A percentile compares a stretch with the other conserved stretches of the same genome.
Evolutionary conservation across 2,329 filamentous ascomycete genomes (phyloP).

Genomic region (Aspergillus quadrilineatus): DNA sequence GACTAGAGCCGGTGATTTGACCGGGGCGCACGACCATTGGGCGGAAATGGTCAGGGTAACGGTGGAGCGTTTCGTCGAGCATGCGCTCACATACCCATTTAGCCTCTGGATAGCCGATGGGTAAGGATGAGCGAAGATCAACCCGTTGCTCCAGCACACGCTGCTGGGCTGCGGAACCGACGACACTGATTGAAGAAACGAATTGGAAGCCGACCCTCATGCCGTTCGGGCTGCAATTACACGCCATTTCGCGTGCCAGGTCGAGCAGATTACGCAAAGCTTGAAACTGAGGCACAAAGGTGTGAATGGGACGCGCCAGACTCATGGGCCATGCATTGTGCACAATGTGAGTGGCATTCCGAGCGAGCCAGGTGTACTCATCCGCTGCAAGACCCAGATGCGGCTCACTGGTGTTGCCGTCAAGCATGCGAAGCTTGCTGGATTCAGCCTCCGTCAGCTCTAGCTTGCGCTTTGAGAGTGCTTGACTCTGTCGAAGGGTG

Average conservation of each 20-base stretch:
- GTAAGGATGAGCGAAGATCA: conserved; percentile 42
- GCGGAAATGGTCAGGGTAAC: conserved; percentile 44
- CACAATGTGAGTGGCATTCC: conserved; percentile 47
- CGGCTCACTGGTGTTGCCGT: conserved; percentile 50
- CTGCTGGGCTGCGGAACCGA: conserved; percentile 33
- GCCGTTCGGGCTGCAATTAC: neutral
- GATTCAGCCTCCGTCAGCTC: conserved; percentile 13
- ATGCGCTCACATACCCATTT: conserved; percentile 47
- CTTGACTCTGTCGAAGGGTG: conserved; percentile 34
- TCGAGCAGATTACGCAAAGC: conserved; percentile 52
- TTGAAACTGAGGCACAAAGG: conserved; percentile 32
- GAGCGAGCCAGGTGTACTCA: conserved; percentile 41
- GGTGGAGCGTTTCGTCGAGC: conserved; percentile 49
- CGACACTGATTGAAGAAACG: conserved; percentile 44
- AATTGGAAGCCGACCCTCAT: conserved; percentile 36
- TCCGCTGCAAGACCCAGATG: conserved; percentile 48
- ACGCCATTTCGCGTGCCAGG: neutral
- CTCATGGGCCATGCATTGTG: conserved; percentile 35
- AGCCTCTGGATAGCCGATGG: conserved; percentile 52
- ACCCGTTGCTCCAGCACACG: conserved; percentile 49
- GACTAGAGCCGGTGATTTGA: conserved; percentile 54
- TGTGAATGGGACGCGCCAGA: conserved; percentile 16
- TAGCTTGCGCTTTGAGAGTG: conserved; percentile 30
- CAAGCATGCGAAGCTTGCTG: conserved; percentile 48
- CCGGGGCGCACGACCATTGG: conserved; percentile 48